Conservation (phyloP, 768 basidiomycete species). For the Mycena leptocephala region DNA sequence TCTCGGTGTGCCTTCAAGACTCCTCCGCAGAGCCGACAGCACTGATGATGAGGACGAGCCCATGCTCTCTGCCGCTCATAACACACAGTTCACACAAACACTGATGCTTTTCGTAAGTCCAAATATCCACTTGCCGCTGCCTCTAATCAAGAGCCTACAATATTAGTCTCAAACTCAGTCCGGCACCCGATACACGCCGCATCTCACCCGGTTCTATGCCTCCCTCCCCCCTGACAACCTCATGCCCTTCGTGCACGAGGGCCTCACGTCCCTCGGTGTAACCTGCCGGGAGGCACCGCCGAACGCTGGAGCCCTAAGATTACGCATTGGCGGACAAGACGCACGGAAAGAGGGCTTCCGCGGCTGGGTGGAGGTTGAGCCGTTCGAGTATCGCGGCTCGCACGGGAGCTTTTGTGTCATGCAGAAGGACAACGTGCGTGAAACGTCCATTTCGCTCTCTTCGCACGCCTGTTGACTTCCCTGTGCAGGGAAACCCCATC, state of each 20-base stretch:
- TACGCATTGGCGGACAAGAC: conserved; percentile 83
- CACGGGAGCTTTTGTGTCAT: conserved; percentile 80
- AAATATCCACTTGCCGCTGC: neutral
- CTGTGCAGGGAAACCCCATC: conserved; percentile 78
- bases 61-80: conserved; percentile 72
- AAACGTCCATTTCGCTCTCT: neutral
- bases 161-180: conserved; percentile 86
- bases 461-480: neutral
- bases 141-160: neutral
- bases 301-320: conserved; percentile 42
- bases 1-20: neutral
- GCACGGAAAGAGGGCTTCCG: conserved; percentile 75
- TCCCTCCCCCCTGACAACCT: conserved; percentile 69
- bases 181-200: conserved; percentile 80
- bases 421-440: conserved; percentile 76
- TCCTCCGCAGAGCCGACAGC: conserved; percentile 35
- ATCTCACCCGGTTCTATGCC: conserved; percentile 89
- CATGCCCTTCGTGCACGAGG: conserved; percentile 68
- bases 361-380: conserved; percentile 84
- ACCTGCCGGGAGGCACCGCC: conserved; percentile 63
- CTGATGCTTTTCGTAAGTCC: conserved; percentile 87
- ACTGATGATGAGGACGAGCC: conserved; percentile 72
- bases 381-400: conserved; percentile 63
- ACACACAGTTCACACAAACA: conserved; percentile 85
- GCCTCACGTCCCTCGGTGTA: conserved; percentile 64